phyloP scores from a whole-genome alignment of 1,284 basidiomycete species.

The Tilletia horrida region DNA sequence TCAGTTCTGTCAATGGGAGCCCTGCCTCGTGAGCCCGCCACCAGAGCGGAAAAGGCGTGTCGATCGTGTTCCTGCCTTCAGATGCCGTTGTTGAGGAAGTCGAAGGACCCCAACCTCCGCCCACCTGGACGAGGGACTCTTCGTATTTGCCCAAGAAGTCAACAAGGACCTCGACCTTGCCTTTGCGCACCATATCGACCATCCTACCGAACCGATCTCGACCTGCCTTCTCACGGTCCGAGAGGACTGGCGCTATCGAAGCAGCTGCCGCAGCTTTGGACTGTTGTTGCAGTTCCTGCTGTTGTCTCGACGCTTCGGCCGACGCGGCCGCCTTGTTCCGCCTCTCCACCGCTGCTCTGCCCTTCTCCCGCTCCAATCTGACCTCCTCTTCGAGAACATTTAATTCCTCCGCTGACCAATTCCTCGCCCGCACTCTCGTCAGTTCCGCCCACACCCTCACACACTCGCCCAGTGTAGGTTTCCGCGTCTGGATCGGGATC shows the following conservation, averaged over 20 bases:
- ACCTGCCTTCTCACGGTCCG: conserved; percentile 45
- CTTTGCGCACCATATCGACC: conserved; percentile 83
- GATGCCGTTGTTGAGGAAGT: neutral
- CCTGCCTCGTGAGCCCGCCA: conserved; percentile 27
- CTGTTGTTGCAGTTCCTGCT: too few relatives aligned
- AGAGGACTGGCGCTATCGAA: conserved; percentile 23
- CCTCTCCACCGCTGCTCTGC: conserved; percentile 23
- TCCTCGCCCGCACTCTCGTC: conserved; percentile 76
- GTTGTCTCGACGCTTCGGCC: too few relatives aligned
- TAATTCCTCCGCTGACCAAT: conserved; percentile 79
- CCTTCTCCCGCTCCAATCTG: conserved; percentile 27
- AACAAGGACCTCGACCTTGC: conserved; percentile 74
- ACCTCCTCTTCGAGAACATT: conserved; percentile 58
- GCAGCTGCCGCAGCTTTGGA: conserved; percentile 21
- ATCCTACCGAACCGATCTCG: conserved; percentile 75
- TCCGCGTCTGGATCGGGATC: conserved; percentile 45
- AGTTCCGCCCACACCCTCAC: conserved; percentile 82
- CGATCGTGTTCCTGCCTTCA: conserved; percentile 25
- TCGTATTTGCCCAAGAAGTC: conserved; percentile 78
- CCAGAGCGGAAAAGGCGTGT: conserved; percentile 43
- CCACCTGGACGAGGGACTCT: conserved; percentile 56
- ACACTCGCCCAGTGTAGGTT: conserved; percentile 83
- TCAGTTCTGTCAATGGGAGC: conserved; percentile 6
- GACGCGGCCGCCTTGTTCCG: conserved; percentile 19
- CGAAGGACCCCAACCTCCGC: conserved; percentile 21